These are phyloP conservation scores for Russula brevipes DNA, from an alignment of 768 basidiomycete species.

Conservation along the genomic window DNA sequence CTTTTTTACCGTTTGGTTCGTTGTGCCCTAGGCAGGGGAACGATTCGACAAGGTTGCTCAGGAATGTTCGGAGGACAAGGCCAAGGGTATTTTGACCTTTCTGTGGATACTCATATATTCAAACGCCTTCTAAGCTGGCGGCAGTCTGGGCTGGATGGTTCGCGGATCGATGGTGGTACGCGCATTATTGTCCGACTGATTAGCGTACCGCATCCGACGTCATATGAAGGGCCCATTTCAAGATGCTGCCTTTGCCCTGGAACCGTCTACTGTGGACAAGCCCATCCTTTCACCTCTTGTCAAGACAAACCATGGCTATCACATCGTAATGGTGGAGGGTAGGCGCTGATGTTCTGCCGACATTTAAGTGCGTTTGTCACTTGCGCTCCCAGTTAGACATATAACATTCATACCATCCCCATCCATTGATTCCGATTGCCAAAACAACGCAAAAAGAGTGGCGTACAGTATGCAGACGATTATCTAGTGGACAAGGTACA, in stretches of 20 bases:
- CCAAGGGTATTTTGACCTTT: conserved; percentile 52
- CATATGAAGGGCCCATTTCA: conserved; percentile 59
- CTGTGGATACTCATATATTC: background rate
- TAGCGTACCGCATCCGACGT: background rate
- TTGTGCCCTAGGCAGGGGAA: conserved; percentile 56
- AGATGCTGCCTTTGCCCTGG: conserved; percentile 79
- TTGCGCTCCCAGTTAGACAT: background rate
- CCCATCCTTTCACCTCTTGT: conserved; percentile 66
- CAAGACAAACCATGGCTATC: conserved; percentile 81
- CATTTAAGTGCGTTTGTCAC: background rate
- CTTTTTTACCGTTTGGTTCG: background rate
- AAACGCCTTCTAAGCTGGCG: conserved; percentile 56
- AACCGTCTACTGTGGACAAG: conserved; percentile 76
- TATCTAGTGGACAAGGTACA: conserved; percentile 23
- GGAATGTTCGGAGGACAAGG: conserved; percentile 89
- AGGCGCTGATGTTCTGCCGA: conserved; percentile 40
- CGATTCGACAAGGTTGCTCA: conserved; percentile 86
- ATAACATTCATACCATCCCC: background rate
- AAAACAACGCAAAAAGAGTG: conserved; percentile 1
- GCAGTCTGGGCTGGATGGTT: conserved; percentile 82
- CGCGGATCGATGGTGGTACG: conserved; percentile 80
- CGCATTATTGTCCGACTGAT: conserved; percentile 3
- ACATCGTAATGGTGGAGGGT: conserved; percentile 90
- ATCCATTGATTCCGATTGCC: conserved; percentile 1
- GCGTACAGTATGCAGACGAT: conserved; percentile 21